These are phyloP conservation scores for Phytopythium boreale DNA, from an alignment of 352 stramenopile genomes.

Conservation along the genomic window DNA sequence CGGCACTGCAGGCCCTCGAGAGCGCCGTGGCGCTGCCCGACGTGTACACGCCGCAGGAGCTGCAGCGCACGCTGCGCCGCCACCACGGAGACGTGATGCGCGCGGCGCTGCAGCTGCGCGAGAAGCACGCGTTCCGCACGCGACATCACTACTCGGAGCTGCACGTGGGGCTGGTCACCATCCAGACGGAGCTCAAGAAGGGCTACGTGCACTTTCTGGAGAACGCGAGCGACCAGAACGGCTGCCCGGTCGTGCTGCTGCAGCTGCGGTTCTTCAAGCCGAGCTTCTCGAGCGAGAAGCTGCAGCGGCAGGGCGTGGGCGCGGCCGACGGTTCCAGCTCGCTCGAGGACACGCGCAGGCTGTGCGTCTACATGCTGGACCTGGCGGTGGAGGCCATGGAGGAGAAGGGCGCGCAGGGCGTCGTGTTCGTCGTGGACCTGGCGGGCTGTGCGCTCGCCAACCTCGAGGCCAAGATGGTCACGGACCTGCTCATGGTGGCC, in stretches of 20 bases:
- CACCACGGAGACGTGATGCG: conserved; percentile 69
- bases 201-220: conserved; percentile 74
- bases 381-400: conserved; percentile 73
- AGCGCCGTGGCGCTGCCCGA: conserved; percentile 64
- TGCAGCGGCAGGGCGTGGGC: conserved; percentile 49
- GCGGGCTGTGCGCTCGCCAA: conserved; percentile 44
- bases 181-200: conserved; percentile 70
- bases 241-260: conserved; percentile 58
- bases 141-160: conserved; percentile 52
- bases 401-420: conserved; percentile 49
- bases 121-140: conserved; percentile 54
- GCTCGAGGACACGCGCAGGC: conserved; percentile 57
- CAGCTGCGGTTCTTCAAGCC: conserved; percentile 64
- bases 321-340: conserved; percentile 58
- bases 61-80: conserved; percentile 57
- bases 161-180: conserved; percentile 51
- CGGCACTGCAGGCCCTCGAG: conserved; percentile 58
- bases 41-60: conserved; percentile 48
- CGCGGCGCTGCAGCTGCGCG: conserved; percentile 59
- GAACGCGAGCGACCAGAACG: conserved; percentile 39
- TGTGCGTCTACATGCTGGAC: conserved; percentile 78
- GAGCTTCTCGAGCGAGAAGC: conserved; percentile 52
- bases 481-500: conserved; percentile 53
- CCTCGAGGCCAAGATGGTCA: conserved; percentile 62
- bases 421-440: conserved; percentile 70